phyloP scores from a whole-genome alignment of 352 stramenopile genomes.

The Phytophthora citricola region DNA sequence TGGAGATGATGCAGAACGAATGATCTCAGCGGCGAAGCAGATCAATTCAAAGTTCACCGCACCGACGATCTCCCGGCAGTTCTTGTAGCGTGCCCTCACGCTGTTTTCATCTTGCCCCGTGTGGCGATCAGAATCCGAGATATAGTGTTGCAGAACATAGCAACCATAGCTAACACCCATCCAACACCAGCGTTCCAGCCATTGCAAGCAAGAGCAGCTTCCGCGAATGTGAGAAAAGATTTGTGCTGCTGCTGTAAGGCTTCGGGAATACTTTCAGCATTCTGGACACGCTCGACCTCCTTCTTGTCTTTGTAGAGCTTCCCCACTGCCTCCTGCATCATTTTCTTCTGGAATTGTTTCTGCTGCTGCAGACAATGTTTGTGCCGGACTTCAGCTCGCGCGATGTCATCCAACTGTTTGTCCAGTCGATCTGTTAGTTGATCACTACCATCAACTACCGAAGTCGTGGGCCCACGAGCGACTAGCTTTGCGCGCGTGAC shows the following conservation, averaged over 20 bases:
- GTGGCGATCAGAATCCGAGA: constrained; percentile 21
- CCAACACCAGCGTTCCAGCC: constrained; percentile 27
- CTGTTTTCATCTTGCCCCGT: constrained; percentile 22
- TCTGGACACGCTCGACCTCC: constrained; percentile 17
- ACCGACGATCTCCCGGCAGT: constrained; percentile 82
- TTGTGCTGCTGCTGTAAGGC: constrained; percentile 20
- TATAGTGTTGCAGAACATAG: constrained; percentile 23
- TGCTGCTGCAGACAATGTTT: constrained; percentile 50
- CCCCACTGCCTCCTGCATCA: constrained; percentile 79
- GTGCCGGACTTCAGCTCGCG: constrained; percentile 50
- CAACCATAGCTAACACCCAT: constrained; percentile 25
- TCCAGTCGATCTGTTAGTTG: constrained; percentile 42
- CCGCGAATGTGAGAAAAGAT: constrained; percentile 11
- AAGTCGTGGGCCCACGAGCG: constrained; percentile 20
- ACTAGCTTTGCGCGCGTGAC: constrained; percentile 46
- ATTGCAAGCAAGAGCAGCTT: constrained; percentile 17
- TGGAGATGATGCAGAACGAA: constrained; percentile 66
- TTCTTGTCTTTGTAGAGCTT: constrained; percentile 79
- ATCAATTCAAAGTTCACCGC: constrained; percentile 90
- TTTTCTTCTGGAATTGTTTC: constrained; percentile 71
- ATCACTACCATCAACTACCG: neutral
- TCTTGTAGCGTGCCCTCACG: constrained; percentile 55
- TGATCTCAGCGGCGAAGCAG: constrained; percentile 79
- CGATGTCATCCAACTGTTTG: constrained; percentile 59
- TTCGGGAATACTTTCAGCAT: neutral